Evolutionary conservation across 2,329 filamentous ascomycete genomes (phyloP).

Genomic region (Scortechinia acanthostroma): DNA sequence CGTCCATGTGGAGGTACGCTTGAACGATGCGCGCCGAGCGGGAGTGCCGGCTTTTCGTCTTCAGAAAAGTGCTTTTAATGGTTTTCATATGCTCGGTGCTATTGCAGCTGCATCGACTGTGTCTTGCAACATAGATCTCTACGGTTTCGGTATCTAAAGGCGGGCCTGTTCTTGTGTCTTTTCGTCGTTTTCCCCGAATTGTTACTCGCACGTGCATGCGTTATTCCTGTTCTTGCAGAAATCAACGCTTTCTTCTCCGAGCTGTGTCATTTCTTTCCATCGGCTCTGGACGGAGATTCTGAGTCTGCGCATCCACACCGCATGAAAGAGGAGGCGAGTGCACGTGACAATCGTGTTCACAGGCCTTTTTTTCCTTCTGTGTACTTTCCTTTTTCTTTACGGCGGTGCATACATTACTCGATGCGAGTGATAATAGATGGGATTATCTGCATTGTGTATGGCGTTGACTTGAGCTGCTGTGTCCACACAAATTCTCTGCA

Average conservation of each 20-base stretch:
- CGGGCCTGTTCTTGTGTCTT: neutral
- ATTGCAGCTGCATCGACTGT: constrained; percentile 5
- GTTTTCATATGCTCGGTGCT: constrained; percentile 12
- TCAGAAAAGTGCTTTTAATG: constrained; percentile 25
- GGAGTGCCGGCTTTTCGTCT: constrained; percentile 21
- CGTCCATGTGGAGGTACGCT: constrained; percentile 21
- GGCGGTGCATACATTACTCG: too few species aligned
- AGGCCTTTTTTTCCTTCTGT: constrained; percentile 7
- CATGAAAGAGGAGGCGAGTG: too few species aligned
- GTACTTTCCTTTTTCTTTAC: constrained; percentile 13
- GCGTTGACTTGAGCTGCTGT: constrained; percentile 27
- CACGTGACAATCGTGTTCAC: too few species aligned
- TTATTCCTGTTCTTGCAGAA: too few species aligned
- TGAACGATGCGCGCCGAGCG: constrained; percentile 27
- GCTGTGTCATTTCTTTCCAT: too few species aligned
- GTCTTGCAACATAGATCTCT: neutral
- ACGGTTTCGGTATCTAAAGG: neutral
- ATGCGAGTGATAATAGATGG: too few species aligned
- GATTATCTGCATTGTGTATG: constrained; percentile 28
- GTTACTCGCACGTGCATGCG: too few species aligned
- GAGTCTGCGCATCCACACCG: too few species aligned
- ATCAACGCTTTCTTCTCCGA: too few species aligned
- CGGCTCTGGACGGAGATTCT: too few species aligned
- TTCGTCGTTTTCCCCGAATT: neutral
- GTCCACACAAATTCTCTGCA: constrained; percentile 19